These are phyloP conservation scores for Strobilomyces dryophilus DNA, from an alignment of 768 basidiomycete genomes.

Conservation along the genomic window DNA sequence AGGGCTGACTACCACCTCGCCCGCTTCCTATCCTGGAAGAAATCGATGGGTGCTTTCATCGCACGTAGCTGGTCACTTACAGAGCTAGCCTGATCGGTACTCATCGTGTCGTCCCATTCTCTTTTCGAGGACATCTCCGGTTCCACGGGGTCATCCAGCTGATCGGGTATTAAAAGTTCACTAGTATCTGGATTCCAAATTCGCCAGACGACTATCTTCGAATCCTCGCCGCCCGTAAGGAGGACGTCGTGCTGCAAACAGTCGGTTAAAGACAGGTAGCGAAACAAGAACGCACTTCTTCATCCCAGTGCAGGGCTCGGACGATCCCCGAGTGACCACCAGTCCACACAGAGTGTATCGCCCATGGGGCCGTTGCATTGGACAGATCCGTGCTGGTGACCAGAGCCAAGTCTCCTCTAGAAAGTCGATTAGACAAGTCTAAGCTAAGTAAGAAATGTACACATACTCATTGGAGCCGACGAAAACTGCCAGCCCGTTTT, in stretches of 20 bases:
- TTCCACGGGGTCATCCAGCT: slow-evolving; percentile 13
- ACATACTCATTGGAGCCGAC: slow-evolving; percentile 72
- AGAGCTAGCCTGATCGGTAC: slow-evolving; percentile 1
- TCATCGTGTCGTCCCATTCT: slow-evolving; percentile 20
- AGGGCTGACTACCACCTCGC: slow-evolving; percentile 6
- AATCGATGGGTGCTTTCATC: neutral
- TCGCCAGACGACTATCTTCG: slow-evolving; percentile 42
- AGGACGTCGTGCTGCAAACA: slow-evolving; percentile 36
- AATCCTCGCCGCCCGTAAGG: slow-evolving; percentile 50
- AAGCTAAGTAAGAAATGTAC: neutral
- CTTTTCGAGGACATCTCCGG: slow-evolving; percentile 16
- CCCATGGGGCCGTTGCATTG: slow-evolving; percentile 41
- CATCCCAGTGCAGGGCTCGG: slow-evolving; percentile 53
- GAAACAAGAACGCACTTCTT: slow-evolving; percentile 34
- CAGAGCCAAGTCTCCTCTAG: slow-evolving; percentile 57
- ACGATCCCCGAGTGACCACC: slow-evolving; percentile 55
- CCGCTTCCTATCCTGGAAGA: slow-evolving; percentile 22
- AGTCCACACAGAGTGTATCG: slow-evolving; percentile 48
- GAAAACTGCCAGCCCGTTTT: slow-evolving; percentile 47
- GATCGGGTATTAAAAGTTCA: neutral
- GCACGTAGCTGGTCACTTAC: slow-evolving; percentile 12
- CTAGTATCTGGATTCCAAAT: slow-evolving; percentile 6
- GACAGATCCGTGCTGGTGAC: slow-evolving; percentile 43
- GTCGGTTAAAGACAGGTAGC: neutral
- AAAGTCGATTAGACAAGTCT: slow-evolving; percentile 1